Conservation (phyloP, 225 moss, liverwort and hornwort genomes). For the Physcomitrellopsis africana region DNA sequence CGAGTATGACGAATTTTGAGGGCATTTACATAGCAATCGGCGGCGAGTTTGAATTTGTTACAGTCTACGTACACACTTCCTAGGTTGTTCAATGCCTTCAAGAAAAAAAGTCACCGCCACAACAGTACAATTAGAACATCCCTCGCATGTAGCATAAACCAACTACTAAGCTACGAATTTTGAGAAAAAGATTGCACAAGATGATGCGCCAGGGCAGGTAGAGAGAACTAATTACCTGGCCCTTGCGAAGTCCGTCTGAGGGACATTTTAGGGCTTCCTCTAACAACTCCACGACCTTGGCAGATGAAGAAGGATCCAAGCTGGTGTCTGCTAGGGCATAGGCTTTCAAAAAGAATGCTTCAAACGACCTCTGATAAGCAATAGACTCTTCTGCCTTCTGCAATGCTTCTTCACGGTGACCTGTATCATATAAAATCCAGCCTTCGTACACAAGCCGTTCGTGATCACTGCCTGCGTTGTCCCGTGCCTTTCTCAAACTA, state of each 20-base stretch:
- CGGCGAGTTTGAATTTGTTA: constrained; percentile 87
- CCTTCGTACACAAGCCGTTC: constrained; percentile 98
- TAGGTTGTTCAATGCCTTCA: constrained; percentile 96
- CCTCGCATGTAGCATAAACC: no score
- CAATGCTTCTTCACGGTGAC: constrained; percentile 96
- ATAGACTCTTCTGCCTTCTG: constrained; percentile 95
- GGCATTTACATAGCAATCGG: constrained; percentile 94
- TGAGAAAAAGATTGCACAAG: no score
- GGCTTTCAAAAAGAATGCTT: constrained; percentile 97
- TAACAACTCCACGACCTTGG: constrained; percentile 95
- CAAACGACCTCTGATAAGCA: constrained; percentile 89
- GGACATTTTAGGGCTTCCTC: constrained; percentile 99
- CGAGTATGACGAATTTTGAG: constrained; percentile 98
- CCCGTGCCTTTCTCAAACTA: constrained; percentile 93
- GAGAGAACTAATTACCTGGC: constrained; percentile 62
- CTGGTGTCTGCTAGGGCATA: constrained; percentile 99
- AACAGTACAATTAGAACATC: constrained; percentile 25
- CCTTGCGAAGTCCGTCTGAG: constrained; percentile 97
- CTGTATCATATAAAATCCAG: constrained; percentile 99
- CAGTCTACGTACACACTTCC: constrained; percentile 99
- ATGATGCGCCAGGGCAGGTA: no score
- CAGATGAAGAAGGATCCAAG: constrained; percentile 95
- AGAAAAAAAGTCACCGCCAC: constrained; percentile 15
- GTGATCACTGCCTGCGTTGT: constrained; percentile 92
- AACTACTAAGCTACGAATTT: no score